These are phyloP conservation scores for Termitomyces sp. DNA, from an alignment of 768 basidiomycete species.

Conservation along the genomic window DNA sequence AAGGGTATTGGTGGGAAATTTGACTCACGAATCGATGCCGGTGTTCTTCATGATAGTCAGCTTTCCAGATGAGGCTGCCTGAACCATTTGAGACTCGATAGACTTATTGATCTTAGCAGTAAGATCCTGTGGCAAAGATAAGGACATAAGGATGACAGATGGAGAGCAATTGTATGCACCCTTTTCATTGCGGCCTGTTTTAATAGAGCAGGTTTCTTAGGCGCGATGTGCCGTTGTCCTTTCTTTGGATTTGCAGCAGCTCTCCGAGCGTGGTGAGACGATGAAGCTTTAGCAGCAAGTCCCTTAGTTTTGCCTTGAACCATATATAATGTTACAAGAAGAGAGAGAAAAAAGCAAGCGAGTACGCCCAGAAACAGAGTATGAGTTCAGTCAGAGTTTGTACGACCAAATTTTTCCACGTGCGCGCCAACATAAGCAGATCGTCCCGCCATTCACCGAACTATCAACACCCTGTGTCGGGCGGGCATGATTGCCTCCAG, in stretches of 20 bases:
- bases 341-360: background rate
- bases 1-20: background rate
- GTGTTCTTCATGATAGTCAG: constrained; percentile 88
- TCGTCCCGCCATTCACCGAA: constrained; percentile 42
- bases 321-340: constrained; percentile 31
- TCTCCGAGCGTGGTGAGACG: constrained; percentile 57
- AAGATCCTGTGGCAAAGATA: constrained; percentile 49
- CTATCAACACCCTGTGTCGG: constrained; percentile 20
- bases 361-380: background rate
- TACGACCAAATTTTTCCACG: constrained; percentile 28
- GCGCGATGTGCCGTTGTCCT: constrained; percentile 72
- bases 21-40: constrained; percentile 38
- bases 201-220: constrained; percentile 73
- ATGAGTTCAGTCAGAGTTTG: background rate
- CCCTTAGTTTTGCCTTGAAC: constrained; percentile 87
- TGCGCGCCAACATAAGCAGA: constrained; percentile 12
- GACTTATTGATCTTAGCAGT: constrained; percentile 90
- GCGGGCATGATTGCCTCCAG: constrained; percentile 42
- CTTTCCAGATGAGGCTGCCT: constrained; percentile 85
- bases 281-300: constrained; percentile 52
- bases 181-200: constrained; percentile 78
- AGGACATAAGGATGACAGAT: background rate
- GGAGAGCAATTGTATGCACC: constrained; percentile 34
- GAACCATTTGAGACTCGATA: constrained; percentile 89
- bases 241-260: constrained; percentile 74